Percentiles rank a stretch among this genome's conserved stretches.
These are phyloP conservation scores for Grigorovia humatica DNA, from an alignment of 805 yeast genomes.

Conservation along the genomic window DNA sequence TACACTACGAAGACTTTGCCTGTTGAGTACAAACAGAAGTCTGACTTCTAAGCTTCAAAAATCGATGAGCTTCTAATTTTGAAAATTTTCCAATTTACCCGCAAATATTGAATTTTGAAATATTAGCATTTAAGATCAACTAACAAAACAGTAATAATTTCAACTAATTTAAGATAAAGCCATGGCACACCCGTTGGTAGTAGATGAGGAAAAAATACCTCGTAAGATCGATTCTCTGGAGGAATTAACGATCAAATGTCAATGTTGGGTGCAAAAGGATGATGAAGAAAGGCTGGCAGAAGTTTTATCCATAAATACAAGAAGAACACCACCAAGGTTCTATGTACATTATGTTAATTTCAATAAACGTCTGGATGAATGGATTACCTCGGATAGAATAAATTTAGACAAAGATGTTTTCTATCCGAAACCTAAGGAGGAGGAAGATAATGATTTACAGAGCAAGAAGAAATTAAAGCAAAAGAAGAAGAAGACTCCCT, in stretches of 20 bases:
- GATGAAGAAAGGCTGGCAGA: conserved; percentile 76
- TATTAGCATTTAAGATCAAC: neutral
- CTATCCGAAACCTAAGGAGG: conserved; percentile 52
- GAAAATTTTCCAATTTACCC: conserved; percentile 1
- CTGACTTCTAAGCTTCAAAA: neutral
- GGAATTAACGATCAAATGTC: conserved; percentile 66
- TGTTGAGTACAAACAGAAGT: neutral
- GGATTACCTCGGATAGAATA: conserved; percentile 69
- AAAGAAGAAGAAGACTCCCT: conserved; percentile 9
- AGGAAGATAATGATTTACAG: conserved; percentile 33
- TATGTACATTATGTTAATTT: conserved; percentile 92
- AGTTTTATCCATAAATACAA: conserved; percentile 61
- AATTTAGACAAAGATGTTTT: conserved; percentile 61
- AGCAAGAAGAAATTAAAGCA: conserved; percentile 31
- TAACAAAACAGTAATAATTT: neutral
- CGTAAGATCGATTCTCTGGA: conserved; percentile 28
- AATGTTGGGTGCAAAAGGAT: conserved; percentile 73
- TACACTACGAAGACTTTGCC: too few relatives aligned
- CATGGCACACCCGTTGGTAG: neutral
- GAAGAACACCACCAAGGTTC: conserved; percentile 68
- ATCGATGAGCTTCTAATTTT: neutral
- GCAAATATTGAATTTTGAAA: neutral
- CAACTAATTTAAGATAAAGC: neutral
- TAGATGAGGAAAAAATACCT: conserved; percentile 21
- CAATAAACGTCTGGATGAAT: conserved; percentile 94